phyloP scores from a whole-genome alignment of 345 rosid genomes.

The Pistacia integerrima region DNA sequence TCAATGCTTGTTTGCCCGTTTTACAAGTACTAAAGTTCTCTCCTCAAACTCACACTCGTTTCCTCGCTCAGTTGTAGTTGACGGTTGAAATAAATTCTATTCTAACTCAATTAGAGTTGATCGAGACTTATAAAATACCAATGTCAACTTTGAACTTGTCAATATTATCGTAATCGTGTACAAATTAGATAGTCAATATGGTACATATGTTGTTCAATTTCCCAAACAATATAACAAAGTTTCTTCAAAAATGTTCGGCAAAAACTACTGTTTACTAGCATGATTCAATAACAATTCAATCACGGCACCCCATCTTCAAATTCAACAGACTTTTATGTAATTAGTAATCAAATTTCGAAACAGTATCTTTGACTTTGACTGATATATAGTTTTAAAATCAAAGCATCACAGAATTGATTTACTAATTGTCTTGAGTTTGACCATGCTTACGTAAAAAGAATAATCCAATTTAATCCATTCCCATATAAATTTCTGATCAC shows the following conservation, averaged over 20 bases:
- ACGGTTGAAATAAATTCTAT: too few relatives aligned
- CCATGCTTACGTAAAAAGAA: too few relatives aligned
- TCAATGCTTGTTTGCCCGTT: too few relatives aligned
- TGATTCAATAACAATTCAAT: neutral
- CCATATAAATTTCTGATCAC: too few relatives aligned
- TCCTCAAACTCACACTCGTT: too few relatives aligned
- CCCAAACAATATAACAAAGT: neutral
- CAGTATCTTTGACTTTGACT: neutral
- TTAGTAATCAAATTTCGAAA: neutral
- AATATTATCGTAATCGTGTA: neutral
- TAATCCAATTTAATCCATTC: too few relatives aligned
- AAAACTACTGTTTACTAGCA: neutral
- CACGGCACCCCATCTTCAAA: neutral
- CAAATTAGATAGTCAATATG: neutral
- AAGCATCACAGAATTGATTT: neutral
- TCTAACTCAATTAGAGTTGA: too few relatives aligned
- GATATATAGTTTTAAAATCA: neutral
- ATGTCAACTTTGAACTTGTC: constrained; percentile 11
- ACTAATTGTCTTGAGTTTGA: too few relatives aligned
- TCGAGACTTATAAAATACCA: too few relatives aligned
- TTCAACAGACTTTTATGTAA: neutral
- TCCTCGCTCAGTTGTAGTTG: too few relatives aligned
- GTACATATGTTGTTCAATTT: neutral
- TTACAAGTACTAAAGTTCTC: too few relatives aligned
- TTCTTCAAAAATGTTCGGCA: neutral